phyloP scores from a whole-genome alignment of 1,139 yeast species.

The Tardiomyces depauwii region DNA sequence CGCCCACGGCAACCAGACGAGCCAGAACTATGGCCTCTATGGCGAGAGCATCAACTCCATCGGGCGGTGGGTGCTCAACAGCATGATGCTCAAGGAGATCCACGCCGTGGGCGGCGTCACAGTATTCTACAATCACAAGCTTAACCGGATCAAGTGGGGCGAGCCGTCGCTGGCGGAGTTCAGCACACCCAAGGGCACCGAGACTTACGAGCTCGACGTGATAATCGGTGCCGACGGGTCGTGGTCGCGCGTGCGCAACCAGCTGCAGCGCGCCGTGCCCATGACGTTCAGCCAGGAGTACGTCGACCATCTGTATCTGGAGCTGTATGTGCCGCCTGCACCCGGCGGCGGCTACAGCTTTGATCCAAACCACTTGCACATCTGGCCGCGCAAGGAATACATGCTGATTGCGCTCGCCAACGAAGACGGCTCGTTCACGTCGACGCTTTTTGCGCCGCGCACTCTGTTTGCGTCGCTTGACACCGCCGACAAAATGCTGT shows the following conservation, averaged over 20 bases:
- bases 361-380: constrained; percentile 72
- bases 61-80: constrained; percentile 62
- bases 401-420: constrained; percentile 91
- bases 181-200: constrained; percentile 4
- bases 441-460: constrained; percentile 85
- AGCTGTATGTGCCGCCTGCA: constrained; percentile 52
- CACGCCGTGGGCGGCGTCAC: constrained; percentile 34
- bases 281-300: constrained; percentile 69
- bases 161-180: neutral
- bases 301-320: constrained; percentile 77
- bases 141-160: constrained; percentile 21
- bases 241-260: constrained; percentile 61
- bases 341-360: constrained; percentile 34
- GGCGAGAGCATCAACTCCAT: constrained; percentile 84
- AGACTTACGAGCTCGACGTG: constrained; percentile 35
- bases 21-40: constrained; percentile 70
- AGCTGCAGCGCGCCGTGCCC: constrained; percentile 50
- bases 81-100: constrained; percentile 51
- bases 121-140: constrained; percentile 47
- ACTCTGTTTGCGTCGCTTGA: constrained; percentile 44
- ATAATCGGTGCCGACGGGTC: constrained; percentile 85
- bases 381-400: constrained; percentile 82
- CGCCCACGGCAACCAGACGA: constrained; percentile 45
- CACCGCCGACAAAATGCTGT: constrained; percentile 30
- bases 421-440: constrained; percentile 75